Conservation (phyloP, 306 rosid species). For the Acacia crassicarpa region DNA sequence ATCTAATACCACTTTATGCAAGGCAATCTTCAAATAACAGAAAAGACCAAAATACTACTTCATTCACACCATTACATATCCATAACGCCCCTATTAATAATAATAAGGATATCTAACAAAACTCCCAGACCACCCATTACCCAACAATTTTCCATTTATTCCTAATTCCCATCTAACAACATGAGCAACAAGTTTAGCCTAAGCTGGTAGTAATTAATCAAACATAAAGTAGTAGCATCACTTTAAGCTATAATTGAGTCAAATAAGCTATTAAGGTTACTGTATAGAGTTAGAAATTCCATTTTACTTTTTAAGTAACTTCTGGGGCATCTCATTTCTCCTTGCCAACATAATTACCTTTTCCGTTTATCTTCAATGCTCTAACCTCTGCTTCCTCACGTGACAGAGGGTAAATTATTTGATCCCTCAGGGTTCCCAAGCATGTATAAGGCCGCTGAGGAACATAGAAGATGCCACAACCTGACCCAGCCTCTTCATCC, state of each 20-base stretch:
- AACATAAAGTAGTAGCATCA: constrained; percentile 19
- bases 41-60: not conserved
- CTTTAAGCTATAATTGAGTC: constrained; percentile 11
- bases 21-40: no score
- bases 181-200: constrained; percentile 13
- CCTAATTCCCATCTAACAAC: not conserved
- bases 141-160: not conserved
- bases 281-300: not conserved
- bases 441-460: constrained; percentile 98
- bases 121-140: not conserved
- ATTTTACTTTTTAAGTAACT: constrained; percentile 6
- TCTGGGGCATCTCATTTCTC: constrained; percentile 19
- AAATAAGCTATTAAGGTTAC: constrained; percentile 27
- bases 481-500: constrained; percentile 56
- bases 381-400: constrained; percentile 73
- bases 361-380: constrained; percentile 56
- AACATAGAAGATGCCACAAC: constrained; percentile 82
- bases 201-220: constrained; percentile 14
- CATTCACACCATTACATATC: not conserved
- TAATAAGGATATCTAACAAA: not conserved
- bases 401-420: constrained; percentile 94
- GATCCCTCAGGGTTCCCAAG: constrained; percentile 95
- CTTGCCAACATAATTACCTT: constrained; percentile 55
- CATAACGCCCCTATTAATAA: not conserved
- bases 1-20: no score